These are phyloP conservation scores for Neopestalotiopsis sp. DNA, from an alignment of 2,329 filamentous ascomycete genomes.

Conservation along the genomic window DNA sequence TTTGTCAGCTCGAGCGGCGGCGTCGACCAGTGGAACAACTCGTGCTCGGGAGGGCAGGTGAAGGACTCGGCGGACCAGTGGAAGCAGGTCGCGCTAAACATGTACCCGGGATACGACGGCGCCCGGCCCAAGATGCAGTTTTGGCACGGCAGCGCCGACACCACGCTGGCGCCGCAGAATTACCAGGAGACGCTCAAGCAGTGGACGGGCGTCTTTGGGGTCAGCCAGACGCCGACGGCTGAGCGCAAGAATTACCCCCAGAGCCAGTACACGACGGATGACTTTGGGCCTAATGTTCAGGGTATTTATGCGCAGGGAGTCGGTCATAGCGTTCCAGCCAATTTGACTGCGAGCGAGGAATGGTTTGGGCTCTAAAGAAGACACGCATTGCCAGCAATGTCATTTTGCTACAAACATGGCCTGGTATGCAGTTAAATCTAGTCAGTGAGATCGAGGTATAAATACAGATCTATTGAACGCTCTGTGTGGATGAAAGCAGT, in stretches of 20 bases:
- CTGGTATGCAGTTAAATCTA: too few relatives aligned
- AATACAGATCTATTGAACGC: too few relatives aligned
- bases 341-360: slow-evolving; percentile 36
- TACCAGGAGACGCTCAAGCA: slow-evolving; percentile 63
- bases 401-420: too few relatives aligned
- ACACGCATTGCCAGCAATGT: too few relatives aligned
- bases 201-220: slow-evolving; percentile 56
- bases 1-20: slow-evolving; percentile 43
- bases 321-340: slow-evolving; percentile 37
- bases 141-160: slow-evolving; percentile 60
- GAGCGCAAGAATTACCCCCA: slow-evolving; percentile 40
- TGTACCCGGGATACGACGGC: slow-evolving; percentile 56
- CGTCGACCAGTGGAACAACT: slow-evolving; percentile 55
- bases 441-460: too few relatives aligned
- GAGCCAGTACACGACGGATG: slow-evolving; percentile 43
- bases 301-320: slow-evolving; percentile 41
- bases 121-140: slow-evolving; percentile 59
- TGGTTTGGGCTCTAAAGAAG: slow-evolving; percentile 36
- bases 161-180: slow-evolving; percentile 55
- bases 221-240: slow-evolving; percentile 35
- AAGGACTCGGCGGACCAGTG: slow-evolving; percentile 49
- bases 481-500: too few relatives aligned
- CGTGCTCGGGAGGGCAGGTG: slow-evolving; percentile 51
- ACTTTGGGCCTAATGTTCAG: slow-evolving; percentile 42
- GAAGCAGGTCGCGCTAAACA: slow-evolving; percentile 49